Evolutionary conservation across 2,329 filamentous ascomycete genomes (phyloP), one percentile per base, ranked within the genome.

Genomic region (Malbranchea zuffiana): DNA sequence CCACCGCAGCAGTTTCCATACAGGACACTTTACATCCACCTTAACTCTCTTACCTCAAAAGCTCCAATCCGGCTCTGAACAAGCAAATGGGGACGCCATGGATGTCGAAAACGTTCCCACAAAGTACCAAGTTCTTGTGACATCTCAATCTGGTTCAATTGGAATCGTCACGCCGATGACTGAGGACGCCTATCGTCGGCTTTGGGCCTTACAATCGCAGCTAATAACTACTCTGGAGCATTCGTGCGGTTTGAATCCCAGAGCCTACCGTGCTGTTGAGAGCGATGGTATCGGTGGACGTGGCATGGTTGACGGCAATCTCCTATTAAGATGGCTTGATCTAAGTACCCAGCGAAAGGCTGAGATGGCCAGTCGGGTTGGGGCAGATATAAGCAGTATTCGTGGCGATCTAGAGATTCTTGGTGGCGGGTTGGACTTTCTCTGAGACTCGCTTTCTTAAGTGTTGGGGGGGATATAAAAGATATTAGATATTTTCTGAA

Each of bases 1-100:
- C 5, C 84, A 88, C 59, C 78, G 83, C 42, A 84, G 82, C 36
- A 83, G 85, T 41, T 96, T 98, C 63, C 80, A 87, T 54, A 78
- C 83, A 0, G 86, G 84, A 24, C 83, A 94, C 57, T 72, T 80
- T 45, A 76, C 82, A 0, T 80, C 82, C 1, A 74, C 72, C 24
- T 80, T 86, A 48, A 76, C 80, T 13, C 74, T 95, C 32, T 70
- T 96, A 21, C 81, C 83, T 1, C 78, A 78, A 3, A 59, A 74
- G 32, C 66, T 65, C 11, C 55, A 69, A 34, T 61, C 62, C 31
- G 54, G 57, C 44, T 50, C 42, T 4, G 56, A 58, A 35, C 35
- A 51, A 41, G 45, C 50, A 43, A 39, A 56, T 51, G 43, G 53
- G 51, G 45, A 55, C 47, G 49, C 60, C 47, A 59, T 66, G 57